phyloP scores from a whole-genome alignment of 2,329 filamentous ascomycete genomes.

The Penicillium sp. region DNA sequence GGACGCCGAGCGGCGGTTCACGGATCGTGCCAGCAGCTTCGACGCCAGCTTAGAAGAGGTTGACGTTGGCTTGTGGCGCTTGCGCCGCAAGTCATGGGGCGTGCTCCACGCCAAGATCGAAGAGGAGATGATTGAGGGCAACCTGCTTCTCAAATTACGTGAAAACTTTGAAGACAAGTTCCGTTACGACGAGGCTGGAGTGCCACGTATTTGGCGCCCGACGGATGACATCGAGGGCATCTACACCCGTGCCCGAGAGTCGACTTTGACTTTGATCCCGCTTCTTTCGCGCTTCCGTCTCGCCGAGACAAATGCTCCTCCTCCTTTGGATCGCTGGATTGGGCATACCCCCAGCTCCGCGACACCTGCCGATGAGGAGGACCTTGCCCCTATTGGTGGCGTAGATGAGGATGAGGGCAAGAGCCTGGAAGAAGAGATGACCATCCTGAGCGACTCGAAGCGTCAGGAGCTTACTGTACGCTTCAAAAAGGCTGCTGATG shows the following conservation, averaged over 20 bases:
- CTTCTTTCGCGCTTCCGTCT: conserved; percentile 80
- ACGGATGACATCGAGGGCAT: conserved; percentile 95
- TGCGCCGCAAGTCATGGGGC: conserved; percentile 91
- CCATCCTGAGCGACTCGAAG: conserved; percentile 83
- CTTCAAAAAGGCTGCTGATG: conserved; percentile 98
- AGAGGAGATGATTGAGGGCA: conserved; percentile 97
- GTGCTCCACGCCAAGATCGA: conserved; percentile 86
- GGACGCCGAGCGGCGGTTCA: conserved; percentile 79
- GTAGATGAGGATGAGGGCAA: conserved; percentile 93
- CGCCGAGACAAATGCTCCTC: conserved; percentile 64
- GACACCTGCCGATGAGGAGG: conserved; percentile 81
- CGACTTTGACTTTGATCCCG: conserved; percentile 83
- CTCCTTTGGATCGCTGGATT: conserved; percentile 79
- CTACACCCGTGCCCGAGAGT: conserved; percentile 87
- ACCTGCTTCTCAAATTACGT: conserved; percentile 85
- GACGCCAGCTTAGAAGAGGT: conserved; percentile 89
- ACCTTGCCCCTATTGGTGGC: conserved; percentile 80
- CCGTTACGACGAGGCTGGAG: conserved; percentile 90
- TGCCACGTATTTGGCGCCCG: conserved; percentile 93
- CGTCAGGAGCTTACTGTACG: conserved; percentile 84
- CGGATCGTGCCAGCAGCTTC: conserved; percentile 84
- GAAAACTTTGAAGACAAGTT: conserved; percentile 99
- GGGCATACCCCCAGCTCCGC: conserved; percentile 68
- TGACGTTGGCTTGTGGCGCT: conserved; percentile 82
- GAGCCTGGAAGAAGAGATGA: conserved; percentile 93